Conservation (phyloP, 192 early-diverging fungal genomes). For the Chytriomyces sp. region DNA sequence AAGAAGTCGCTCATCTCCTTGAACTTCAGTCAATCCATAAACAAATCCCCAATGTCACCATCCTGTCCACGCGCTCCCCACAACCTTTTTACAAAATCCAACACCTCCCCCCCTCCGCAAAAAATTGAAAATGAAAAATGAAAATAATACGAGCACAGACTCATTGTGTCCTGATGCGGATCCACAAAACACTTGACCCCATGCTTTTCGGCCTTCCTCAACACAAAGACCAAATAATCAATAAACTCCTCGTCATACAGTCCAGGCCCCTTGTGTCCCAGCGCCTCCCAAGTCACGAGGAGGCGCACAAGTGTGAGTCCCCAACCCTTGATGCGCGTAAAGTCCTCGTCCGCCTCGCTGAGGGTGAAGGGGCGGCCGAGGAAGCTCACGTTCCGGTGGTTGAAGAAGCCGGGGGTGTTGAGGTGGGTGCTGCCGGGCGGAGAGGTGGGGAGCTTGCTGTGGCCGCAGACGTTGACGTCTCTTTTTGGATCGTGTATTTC, state of each 20-base stretch:
- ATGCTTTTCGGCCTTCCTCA: constrained; percentile 68
- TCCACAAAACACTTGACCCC: constrained; percentile 84
- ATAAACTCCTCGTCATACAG: constrained; percentile 82
- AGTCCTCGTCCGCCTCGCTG: constrained; percentile 75
- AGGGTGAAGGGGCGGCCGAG: constrained; percentile 76
- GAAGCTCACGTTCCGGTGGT: constrained; percentile 76
- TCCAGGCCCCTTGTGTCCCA: constrained; percentile 82
- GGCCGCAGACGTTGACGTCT: constrained; percentile 79
- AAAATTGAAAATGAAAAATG: not conserved
- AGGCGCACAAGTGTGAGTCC: constrained; percentile 80
- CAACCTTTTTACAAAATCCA: too few species aligned
- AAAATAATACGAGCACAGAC: constrained; percentile 51
- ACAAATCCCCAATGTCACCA: too few species aligned
- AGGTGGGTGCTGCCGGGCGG: constrained; percentile 69
- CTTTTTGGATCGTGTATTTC: constrained; percentile 36
- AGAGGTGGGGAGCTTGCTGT: constrained; percentile 72
- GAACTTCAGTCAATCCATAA: too few species aligned
- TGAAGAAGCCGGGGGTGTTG: constrained; percentile 59
- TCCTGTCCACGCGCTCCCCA: too few species aligned
- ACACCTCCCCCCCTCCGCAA: too few species aligned
- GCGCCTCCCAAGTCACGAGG: constrained; percentile 79
- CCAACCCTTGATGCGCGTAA: constrained; percentile 71
- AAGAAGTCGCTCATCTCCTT: too few species aligned
- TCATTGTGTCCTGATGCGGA: constrained; percentile 87
- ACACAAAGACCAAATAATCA: constrained; percentile 68